A percentile compares a stretch with the other conserved stretches of the same genome.
Conservation (phyloP, 1,284 basidiomycete genomes). For the Malassezia japonica region DNA sequence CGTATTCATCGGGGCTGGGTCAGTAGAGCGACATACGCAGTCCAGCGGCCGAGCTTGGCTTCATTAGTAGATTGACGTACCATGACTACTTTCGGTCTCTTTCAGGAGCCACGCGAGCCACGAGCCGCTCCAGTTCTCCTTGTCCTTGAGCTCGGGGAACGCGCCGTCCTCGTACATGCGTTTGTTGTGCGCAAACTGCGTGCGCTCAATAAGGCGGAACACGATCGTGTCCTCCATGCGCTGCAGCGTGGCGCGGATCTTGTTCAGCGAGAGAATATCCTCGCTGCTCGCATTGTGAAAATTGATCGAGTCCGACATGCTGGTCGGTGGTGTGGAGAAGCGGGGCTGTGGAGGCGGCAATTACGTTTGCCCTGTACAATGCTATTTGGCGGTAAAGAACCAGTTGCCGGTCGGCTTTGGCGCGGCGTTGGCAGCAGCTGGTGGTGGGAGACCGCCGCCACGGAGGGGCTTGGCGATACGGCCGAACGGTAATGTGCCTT, state of each 20-base stretch:
- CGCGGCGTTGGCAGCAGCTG: not conserved
- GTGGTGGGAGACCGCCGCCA: conserved; percentile 56
- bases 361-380: not conserved
- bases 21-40: conserved; percentile 9
- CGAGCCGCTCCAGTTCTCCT: conserved; percentile 66
- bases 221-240: conserved; percentile 97
- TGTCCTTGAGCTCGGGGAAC: conserved; percentile 59
- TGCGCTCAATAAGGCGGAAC: conserved; percentile 82
- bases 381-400: conserved; percentile 13
- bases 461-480: conserved; percentile 92
- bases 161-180: conserved; percentile 72
- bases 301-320: conserved; percentile 25
- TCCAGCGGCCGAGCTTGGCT: conserved; percentile 27
- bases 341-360: no score
- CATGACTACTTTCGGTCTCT: conserved; percentile 87
- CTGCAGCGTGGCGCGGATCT: conserved; percentile 74
- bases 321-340: conserved; percentile 2
- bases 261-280: conserved; percentile 64
- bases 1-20: conserved; percentile 76
- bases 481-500: conserved; percentile 64
- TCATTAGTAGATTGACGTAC: conserved; percentile 49
- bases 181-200: conserved; percentile 91
- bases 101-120: conserved; percentile 97
- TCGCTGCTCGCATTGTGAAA: conserved; percentile 26
- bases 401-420: conserved; percentile 8